These are phyloP conservation scores for Tuber magnatum DNA, from an alignment of 495 filamentous ascomycete genomes.

Conservation along the genomic window DNA sequence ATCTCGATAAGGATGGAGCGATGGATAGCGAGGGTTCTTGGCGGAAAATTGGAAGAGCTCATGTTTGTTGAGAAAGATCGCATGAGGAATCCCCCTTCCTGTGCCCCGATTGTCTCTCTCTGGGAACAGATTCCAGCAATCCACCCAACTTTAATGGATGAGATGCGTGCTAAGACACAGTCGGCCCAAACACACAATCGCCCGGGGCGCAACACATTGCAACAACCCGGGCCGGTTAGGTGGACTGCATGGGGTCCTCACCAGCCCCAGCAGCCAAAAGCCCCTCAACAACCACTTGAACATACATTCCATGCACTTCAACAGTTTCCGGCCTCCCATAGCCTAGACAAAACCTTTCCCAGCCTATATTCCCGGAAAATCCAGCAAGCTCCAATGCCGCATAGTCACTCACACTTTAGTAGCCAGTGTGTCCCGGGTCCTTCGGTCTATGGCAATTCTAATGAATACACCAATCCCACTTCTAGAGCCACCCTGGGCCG, in stretches of 20 bases:
- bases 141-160: not conserved
- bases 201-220: not conserved
- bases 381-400: not conserved
- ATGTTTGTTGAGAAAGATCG: not conserved
- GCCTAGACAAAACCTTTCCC: not conserved
- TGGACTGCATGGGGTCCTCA: not conserved
- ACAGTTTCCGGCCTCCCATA: not conserved
- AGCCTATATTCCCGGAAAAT: not conserved
- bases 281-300: not conserved
- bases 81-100: not conserved
- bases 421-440: not conserved
- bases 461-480: not conserved
- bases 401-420: not conserved
- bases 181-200: not conserved
- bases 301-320: not conserved
- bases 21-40: constrained; percentile 18
- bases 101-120: not conserved
- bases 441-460: not conserved
- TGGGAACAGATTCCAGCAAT: not conserved
- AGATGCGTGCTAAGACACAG: not conserved
- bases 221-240: not conserved
- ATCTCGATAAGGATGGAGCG: constrained; percentile 26
- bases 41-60: constrained; percentile 15
- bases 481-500: not conserved
- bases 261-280: not conserved